phyloP scores from a whole-genome alignment of 192 early-diverging fungal species.

The Obelidium mucronatum region DNA sequence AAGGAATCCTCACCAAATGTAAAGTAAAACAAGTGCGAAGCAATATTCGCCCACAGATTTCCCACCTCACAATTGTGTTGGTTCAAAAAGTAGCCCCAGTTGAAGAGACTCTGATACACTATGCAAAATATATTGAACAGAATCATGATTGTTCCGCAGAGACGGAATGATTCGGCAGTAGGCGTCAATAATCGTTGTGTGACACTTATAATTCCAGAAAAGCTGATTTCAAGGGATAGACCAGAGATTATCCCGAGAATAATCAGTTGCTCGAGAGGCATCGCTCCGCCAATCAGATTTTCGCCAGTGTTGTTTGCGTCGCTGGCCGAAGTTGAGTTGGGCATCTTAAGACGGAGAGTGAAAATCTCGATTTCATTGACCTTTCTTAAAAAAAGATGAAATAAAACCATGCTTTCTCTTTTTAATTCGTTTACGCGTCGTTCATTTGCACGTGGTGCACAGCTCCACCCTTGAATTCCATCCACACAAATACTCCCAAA shows the following conservation, averaged over 20 bases:
- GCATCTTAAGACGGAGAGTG: not conserved
- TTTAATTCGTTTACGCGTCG: too few species aligned
- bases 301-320: not conserved
- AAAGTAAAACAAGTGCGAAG: not conserved
- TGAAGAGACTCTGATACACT: not conserved
- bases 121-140: not conserved
- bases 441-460: conserved; percentile 54
- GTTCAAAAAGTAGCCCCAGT: not conserved
- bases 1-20: not conserved
- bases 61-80: not conserved
- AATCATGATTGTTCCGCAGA: too few species aligned
- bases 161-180: not conserved
- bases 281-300: not conserved
- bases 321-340: not conserved
- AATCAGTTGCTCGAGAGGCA: not conserved
- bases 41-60: not conserved
- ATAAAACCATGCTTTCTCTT: not conserved
- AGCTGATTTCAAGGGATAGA: not conserved
- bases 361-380: not conserved
- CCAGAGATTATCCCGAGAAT: not conserved
- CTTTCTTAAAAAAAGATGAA: not conserved
- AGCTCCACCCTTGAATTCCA: conserved; percentile 7
- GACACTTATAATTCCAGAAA: not conserved
- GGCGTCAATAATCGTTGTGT: not conserved
- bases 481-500: not conserved